Base-by-base conservation (phyloP, 495 filamentous ascomycete genomes). In the Bombardia bombarda region DNA sequence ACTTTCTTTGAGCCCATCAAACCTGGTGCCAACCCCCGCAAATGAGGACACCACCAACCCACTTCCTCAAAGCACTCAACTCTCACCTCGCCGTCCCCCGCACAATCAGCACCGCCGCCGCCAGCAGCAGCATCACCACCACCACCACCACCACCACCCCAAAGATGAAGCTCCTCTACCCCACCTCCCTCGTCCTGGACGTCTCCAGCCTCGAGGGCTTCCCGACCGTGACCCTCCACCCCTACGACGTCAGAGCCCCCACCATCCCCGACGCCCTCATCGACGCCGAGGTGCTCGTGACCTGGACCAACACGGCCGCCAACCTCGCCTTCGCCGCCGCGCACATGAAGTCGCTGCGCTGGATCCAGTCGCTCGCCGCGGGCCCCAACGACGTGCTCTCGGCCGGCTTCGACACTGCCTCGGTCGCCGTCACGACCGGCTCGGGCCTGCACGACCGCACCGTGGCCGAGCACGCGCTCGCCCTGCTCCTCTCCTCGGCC, bases 321-420 rank as follows among this genome's bases (percentile, higher is more conserved):
- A 79, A 77, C 60, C 73, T 80, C 33, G 45, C 57, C 10, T 68
- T 76, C 51, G 76, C 76, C 25, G 68, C 62, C 3, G 21, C 49
- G 12, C 60, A 64, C 42, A 58, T 79, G 52, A 69, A 61, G 25
- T 70, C 72, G 25, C 61, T 80, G 16, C 62, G 62, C 32, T 80
- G 77, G 77, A 78, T 80, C 58, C 77, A 80, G 46, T 73, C 68
- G 1, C 73, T 79, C 21, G 76, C 77, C 17, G 77, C 77, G 3
- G 77, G 77, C 0, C 77, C 77, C 42, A 80, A 80, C 50, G 77
- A 80, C 53, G 76, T 80, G 9, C 63, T 80, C 5, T 45, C 46
- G 13, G 77, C 75, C 22, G 76, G 76, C 41, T 80, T 80, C 59
- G 69, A 73, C 52, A 23, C 62, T 1, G 45, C 58, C 30, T 39